Base-by-base conservation (phyloP, 2,329 filamentous ascomycete species). In the Colletotrichum theobromicola region DNA sequence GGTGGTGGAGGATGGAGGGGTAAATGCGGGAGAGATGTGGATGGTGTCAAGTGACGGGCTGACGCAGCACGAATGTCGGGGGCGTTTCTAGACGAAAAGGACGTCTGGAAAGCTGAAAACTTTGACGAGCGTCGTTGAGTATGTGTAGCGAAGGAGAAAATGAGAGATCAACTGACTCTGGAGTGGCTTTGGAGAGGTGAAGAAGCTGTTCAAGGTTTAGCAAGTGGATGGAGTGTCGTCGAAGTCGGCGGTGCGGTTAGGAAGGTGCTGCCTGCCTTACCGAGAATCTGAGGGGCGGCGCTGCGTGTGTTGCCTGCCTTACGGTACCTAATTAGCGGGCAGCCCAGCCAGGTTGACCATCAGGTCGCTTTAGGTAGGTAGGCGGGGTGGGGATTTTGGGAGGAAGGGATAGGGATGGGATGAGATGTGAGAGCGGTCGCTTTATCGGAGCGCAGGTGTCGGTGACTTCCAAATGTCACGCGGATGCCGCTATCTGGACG, bases 1-100 rank as follows among this genome's bases (percentile, higher is more conserved):
- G 24, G 65, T 65, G 74, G 67, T 63, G 63, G 63, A 62, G 62
- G 69, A 75, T 75, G 68, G 72, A 75, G 72, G 72, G 72, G 72
- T 75, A 75, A 74, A 61, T 64, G 72, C 62, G 72, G 72, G 53
- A 75, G 67, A 63, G 66, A 61, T 67, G 74, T 53, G 55, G 69
- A 42, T 46, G 63, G 69, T 24, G 72, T 63, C 62, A 75, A 58
- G 65, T 67, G 46, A 67, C 50, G 61, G 35, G 70, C 65, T 70
- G 74, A 74, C 60, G 60, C 53, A 62, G 67, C 53, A 50, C 30
- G 58, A 37, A 65, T 24, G 64, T 26, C 24, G 42, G 57, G 57
- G 28, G 37, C 8, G 57, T 63, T 67, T 57, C 58, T 75, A 16
- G 64, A 42, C 42, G 42, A 50, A 62, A 50, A 70, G n/a, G 35